A percentile compares a stretch with the other conserved stretches of the same genome.
Evolutionary conservation across 345 rosid species (phyloP).

Genomic region (Lumnitzera littorea): DNA sequence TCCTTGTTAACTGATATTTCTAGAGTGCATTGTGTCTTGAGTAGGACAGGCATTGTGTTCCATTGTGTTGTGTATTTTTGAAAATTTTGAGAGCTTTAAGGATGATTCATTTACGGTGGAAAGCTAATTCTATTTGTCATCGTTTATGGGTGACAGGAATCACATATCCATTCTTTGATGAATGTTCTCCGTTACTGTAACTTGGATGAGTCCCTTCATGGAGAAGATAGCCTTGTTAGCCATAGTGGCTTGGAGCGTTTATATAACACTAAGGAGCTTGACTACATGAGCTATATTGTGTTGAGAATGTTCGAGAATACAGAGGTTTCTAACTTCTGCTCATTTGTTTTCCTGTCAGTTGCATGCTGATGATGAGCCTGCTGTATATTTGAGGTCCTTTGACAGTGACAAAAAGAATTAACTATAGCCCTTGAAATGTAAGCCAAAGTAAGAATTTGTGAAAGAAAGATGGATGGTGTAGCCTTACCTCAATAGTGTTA

Average conservation of each 20-base stretch:
- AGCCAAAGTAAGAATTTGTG: no score
- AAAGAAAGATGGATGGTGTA: no score
- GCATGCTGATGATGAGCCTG: no score
- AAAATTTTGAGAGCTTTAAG: background rate
- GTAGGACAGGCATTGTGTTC: background rate
- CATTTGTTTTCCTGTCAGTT: no score
- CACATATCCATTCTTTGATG: conserved; percentile 95
- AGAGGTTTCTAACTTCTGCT: conserved; percentile 38
- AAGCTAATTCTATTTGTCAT: background rate
- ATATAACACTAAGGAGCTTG: conserved; percentile 86
- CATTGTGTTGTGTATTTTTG: background rate
- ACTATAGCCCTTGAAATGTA: no score
- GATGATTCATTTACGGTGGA: background rate
- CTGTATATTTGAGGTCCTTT: no score
- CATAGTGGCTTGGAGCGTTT: conserved; percentile 69
- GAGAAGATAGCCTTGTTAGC: conserved; percentile 84
- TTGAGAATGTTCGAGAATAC: conserved; percentile 90
- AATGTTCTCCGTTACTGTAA: conserved; percentile 94
- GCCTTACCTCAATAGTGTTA: no score
- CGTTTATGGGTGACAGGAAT: conserved; percentile 56
- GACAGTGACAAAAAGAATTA: no score
- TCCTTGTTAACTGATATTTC: no score
- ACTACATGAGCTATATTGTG: conserved; percentile 97
- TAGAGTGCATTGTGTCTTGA: no score
- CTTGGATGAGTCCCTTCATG: conserved; percentile 94